Base-by-base conservation (phyloP, 352 stramenopile genomes). In the Phytopythium chamaehyphon region DNA sequence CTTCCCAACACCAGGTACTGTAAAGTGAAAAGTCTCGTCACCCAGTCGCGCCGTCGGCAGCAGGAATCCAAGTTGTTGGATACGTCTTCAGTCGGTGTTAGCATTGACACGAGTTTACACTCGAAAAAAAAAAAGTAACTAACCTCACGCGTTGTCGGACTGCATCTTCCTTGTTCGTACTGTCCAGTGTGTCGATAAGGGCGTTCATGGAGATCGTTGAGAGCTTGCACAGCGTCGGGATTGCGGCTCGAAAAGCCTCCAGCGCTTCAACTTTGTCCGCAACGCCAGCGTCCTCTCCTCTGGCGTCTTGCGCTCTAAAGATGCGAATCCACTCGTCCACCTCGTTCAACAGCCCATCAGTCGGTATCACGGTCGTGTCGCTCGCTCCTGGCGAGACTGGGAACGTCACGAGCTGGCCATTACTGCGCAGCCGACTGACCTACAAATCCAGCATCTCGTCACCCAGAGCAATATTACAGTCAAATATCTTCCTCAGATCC, bases 31-130 rank as follows among this genome's bases (percentile, higher is more conserved):
- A 1, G 64, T 62, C 33, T 86, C 66, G 24, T 78, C 60, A 39
- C 81, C 66, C 26, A 89, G 38, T 1, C 61, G 44, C 18, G 66
- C 63, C 7, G 73, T 76, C 6, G 68, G 62, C 28, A 77, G 51
- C 24, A 86, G 46, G 44, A 86, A 89, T 0, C 77, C 77, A 35
- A 89, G 61, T 2, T 58, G 61, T 46, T 79, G 77, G 24, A 86
- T 21, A 15, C 24, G n/a, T 8, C 45, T 51, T 18, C n/a, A 15
- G 5, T 18, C 23, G 2, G 40, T 15, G n/a, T 2, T 8, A 18
- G 3, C 31, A 35, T 21, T 37, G 22, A 3, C 19, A 35, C 19
- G 0, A 22, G 66, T 62, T 22, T 69, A 79, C 69, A 53, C n/a
- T 31, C 39, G 10, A 45, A 26, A 9, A 2, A 5, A 23, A 44